Conservation (phyloP, 495 filamentous ascomycete species). For the Apiosordaria backusii region DNA sequence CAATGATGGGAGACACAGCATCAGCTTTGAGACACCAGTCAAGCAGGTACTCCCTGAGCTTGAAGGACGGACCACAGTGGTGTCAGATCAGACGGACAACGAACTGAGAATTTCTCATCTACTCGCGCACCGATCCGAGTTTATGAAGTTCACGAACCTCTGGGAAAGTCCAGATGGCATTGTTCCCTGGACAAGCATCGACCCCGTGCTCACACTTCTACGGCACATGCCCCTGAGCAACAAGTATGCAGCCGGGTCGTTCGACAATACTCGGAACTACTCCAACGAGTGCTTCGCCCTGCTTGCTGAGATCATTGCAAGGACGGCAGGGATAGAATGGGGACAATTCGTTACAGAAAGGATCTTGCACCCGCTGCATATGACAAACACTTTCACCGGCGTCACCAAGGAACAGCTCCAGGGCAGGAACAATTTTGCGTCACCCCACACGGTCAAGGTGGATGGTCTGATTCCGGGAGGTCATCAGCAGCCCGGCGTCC, state of each 20-base stretch:
- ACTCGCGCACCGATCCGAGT: constrained; percentile 21
- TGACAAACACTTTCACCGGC: constrained; percentile 14
- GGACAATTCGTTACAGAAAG: constrained; percentile 5
- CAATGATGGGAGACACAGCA: constrained; percentile 25
- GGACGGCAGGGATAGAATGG: constrained; percentile 5
- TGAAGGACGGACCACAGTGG: background rate
- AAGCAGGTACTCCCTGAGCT: constrained; percentile 13
- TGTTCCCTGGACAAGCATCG: constrained; percentile 12
- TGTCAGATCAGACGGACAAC: background rate
- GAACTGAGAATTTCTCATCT: constrained; percentile 21
- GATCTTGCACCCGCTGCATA: constrained; percentile 13
- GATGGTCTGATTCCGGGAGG: background rate
- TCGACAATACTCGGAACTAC: constrained; percentile 18
- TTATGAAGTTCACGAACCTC: constrained; percentile 16
- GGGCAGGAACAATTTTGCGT: constrained; percentile 2
- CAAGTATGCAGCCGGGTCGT: background rate
- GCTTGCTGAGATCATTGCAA: constrained; percentile 16
- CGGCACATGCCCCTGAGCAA: constrained; percentile 5
- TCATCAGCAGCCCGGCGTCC: background rate
- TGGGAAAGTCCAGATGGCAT: constrained; percentile 23
- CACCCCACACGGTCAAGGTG: constrained; percentile 4
- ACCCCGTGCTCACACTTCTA: constrained; percentile 12
- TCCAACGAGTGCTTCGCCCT: constrained; percentile 23
- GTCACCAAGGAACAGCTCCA: background rate
- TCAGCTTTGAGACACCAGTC: constrained; percentile 17